Base-by-base conservation (phyloP, 2,329 filamentous ascomycete species). In the Ceratocystis albifundus region DNA sequence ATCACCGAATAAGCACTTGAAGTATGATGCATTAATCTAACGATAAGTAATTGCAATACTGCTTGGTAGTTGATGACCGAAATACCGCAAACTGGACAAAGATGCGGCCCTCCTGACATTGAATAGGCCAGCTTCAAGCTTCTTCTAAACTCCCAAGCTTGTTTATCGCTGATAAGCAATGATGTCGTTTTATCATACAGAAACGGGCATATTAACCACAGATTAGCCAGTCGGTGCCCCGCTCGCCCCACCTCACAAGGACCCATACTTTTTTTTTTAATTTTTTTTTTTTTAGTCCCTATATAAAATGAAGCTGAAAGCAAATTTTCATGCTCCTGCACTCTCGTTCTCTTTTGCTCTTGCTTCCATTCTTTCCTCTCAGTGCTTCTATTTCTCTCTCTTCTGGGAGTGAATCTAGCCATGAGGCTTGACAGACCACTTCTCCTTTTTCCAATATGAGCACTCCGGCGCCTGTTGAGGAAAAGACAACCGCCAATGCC, bases 401-500 rank as follows among this genome's bases (percentile, higher is more conserved):
- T 45, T 30, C 41, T 36, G 64, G 36, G 48, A 28, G 65, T 41
- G 45, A 41, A 61, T 57, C 62, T 63, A 67, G 64, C 63, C 65
- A 65, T 63, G 66, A 65, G 53, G 36, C 57, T 67, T 65, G 25
- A 61, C 64, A 48, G 41, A 53, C 59, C 50, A 12, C 30, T 55
- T 61, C 53, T 66, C 57, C 61, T 55, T 65, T 48, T 63, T 66
- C 62, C 67, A 57, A 69, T 22, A 62, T 68, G 66, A 68, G 66
- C 64, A 66, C 57, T 65, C 22, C 66, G 61, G 66, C 67, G 45
- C 63, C 61, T 61, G 57, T 62, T 66, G 55, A 65, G 46, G 67
- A 68, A 48, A 62, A 61, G 48, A 61, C 63, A 32, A 45, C 44
- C 17, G 7, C 64, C 53, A 30, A 48, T 30, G 62, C 63, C n/a